A percentile compares a stretch with the other conserved stretches of the same genome.
Evolutionary conservation across 148 eudicot genomes (phyloP).

Genomic region (Rhododendron henanense): DNA sequence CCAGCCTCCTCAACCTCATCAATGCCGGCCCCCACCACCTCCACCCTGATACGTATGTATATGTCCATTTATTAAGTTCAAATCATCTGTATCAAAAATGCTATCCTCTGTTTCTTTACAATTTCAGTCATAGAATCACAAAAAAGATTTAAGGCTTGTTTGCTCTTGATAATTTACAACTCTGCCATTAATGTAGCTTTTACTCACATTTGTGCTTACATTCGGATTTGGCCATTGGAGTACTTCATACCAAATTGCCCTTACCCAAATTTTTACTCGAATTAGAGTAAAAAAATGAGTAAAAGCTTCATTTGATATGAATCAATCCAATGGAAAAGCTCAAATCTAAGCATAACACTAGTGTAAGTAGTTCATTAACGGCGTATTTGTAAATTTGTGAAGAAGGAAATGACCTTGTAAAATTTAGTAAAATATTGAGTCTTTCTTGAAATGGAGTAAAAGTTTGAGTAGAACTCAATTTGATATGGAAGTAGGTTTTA

Average conservation of each 20-base stretch:
- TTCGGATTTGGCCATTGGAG: no score
- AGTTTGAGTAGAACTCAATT: no score
- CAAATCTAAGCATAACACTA: neutral
- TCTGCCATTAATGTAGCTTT: no score
- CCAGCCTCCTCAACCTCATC: constrained; percentile 58
- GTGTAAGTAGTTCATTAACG: neutral
- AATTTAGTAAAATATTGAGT: no score
- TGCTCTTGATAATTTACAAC: no score
- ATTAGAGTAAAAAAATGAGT: no score
- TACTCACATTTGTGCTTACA: no score
- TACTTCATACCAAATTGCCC: neutral
- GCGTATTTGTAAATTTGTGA: neutral
- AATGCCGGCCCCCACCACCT: constrained; percentile 42
- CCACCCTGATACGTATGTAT: constrained; percentile 35
- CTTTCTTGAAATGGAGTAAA: no score
- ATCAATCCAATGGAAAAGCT: no score
- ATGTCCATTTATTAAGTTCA: neutral
- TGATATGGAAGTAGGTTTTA: no score
- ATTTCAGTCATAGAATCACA: neutral
- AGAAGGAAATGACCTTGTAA: no score
- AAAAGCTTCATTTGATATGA: neutral
- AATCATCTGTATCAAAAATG: neutral
- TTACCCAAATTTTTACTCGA: neutral
- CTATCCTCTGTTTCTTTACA: neutral
- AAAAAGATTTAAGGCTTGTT: no score